Evolutionary conservation across 345 rosid genomes (phyloP).

Genomic region (Camelina neglecta): DNA sequence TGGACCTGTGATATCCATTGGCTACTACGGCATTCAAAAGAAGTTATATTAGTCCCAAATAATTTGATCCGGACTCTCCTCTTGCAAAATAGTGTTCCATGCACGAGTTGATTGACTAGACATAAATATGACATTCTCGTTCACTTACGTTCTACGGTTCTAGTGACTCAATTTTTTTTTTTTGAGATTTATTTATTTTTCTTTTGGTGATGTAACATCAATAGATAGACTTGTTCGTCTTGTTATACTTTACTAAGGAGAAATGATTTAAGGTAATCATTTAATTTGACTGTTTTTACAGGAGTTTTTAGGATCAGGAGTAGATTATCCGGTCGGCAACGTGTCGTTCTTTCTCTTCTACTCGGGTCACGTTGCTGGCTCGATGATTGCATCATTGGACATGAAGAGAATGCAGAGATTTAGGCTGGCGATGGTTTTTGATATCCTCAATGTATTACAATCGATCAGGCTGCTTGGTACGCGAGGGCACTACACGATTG

Average conservation of each 20-base stretch:
- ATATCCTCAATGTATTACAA: constrained; percentile 73
- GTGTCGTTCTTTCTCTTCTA: constrained; percentile 92
- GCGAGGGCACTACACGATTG: constrained; percentile 91
- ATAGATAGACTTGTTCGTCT: constrained; percentile 7
- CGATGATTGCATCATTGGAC: constrained; percentile 85
- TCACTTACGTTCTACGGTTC: background rate
- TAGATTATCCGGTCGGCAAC: constrained; percentile 90
- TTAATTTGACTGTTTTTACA: constrained; percentile 32
- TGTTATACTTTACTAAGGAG: background rate
- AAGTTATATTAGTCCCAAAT: background rate
- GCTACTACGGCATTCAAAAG: background rate
- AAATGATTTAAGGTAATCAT: background rate
- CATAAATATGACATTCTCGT: constrained; percentile 23
- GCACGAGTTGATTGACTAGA: constrained; percentile 29
- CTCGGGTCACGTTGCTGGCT: constrained; percentile 92
- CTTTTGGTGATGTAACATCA: constrained; percentile 6
- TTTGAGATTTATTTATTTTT: background rate
- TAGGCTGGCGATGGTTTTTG: constrained; percentile 71
- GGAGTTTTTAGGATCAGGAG: constrained; percentile 93
- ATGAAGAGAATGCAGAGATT: constrained; percentile 79
- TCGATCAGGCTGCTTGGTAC: constrained; percentile 73
- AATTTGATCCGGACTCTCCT: background rate
- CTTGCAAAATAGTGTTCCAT: background rate
- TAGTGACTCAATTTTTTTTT: background rate
- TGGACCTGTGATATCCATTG: constrained; percentile 27